Percentiles rank a stretch among this genome's conserved stretches.
phyloP scores from a whole-genome alignment of 1,139 yeast species.

The Petasospora rhodanensis region DNA sequence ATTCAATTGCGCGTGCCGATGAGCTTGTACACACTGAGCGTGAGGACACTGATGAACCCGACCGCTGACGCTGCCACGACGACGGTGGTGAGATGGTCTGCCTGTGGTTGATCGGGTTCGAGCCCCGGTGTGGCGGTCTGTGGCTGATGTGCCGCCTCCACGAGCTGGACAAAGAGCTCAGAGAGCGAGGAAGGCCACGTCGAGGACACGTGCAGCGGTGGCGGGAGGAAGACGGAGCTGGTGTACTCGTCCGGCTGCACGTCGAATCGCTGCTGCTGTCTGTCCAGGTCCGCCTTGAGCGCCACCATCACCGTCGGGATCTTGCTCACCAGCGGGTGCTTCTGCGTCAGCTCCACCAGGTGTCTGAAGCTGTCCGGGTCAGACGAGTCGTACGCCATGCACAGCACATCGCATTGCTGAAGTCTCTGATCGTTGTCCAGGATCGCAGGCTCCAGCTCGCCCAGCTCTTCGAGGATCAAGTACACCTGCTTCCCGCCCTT shows the following conservation, averaged over 20 bases:
- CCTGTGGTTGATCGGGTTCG: constrained; percentile 63
- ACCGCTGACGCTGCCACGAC: constrained; percentile 66
- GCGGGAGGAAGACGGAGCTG: constrained; percentile 42
- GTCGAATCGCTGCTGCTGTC: constrained; percentile 87
- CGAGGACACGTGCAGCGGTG: constrained; percentile 84
- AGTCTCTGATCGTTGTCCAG: constrained; percentile 66
- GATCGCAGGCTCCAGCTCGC: constrained; percentile 80
- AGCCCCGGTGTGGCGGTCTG: constrained; percentile 75
- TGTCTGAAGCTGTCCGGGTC: constrained; percentile 93
- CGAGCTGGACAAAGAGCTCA: constrained; percentile 81
- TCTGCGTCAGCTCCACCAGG: constrained; percentile 60
- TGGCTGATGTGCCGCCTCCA: constrained; percentile 84
- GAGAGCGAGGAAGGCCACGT: constrained; percentile 83
- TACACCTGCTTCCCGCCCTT: constrained; percentile 96
- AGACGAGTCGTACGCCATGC: constrained; percentile 87
- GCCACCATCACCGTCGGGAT: constrained; percentile 89
- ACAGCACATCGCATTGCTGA: constrained; percentile 85
- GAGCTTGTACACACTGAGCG: constrained; percentile 59
- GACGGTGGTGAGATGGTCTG: constrained; percentile 38
- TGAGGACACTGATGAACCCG: constrained; percentile 54
- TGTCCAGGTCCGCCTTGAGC: constrained; percentile 87
- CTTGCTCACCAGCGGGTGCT: constrained; percentile 55
- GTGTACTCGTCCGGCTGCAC: constrained; percentile 87
- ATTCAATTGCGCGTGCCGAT: too few species aligned
- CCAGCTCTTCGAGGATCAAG: constrained; percentile 82